phyloP scores from a whole-genome alignment of 352 stramenopile genomes.

The Thalassiosira delicatula region DNA sequence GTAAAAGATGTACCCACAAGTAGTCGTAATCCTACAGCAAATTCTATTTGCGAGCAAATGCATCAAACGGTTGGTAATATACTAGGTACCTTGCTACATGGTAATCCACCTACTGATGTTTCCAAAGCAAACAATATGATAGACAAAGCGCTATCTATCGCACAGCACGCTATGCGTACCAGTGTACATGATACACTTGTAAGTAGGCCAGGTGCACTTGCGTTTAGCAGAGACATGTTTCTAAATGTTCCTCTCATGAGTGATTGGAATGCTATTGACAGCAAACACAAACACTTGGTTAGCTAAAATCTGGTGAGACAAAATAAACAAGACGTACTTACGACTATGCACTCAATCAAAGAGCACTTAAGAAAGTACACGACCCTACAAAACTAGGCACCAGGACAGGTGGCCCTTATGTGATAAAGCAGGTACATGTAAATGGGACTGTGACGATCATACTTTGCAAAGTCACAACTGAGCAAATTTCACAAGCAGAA shows the following conservation, averaged over 20 bases:
- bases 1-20: too few species aligned
- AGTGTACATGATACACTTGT: too few species aligned
- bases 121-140: too few species aligned
- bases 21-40: too few species aligned
- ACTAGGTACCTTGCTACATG: slow-evolving; percentile 35
- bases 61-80: slow-evolving; percentile 60
- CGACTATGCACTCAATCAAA: slow-evolving; percentile 42
- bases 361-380: slow-evolving; percentile 29
- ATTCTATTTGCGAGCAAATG: slow-evolving; percentile 45
- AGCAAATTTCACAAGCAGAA: too few species aligned
- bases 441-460: slow-evolving; percentile 58
- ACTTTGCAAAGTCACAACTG: slow-evolving; percentile 16
- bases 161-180: too few species aligned
- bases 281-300: slow-evolving; percentile 40
- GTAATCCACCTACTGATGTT: slow-evolving; percentile 37
- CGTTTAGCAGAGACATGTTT: slow-evolving; percentile 68
- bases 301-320: slow-evolving; percentile 27
- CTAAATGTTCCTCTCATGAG: slow-evolving; percentile 58
- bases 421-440: slow-evolving; percentile 41
- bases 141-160: too few species aligned
- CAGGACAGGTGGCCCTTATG: slow-evolving; percentile 36
- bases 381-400: slow-evolving; percentile 36
- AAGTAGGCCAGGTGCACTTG: slow-evolving; percentile 60
- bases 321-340: slow-evolving; percentile 33
- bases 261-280: slow-evolving; percentile 47